Conservation (phyloP, 495 filamentous ascomycete species). For the Cercophora sp. region DNA sequence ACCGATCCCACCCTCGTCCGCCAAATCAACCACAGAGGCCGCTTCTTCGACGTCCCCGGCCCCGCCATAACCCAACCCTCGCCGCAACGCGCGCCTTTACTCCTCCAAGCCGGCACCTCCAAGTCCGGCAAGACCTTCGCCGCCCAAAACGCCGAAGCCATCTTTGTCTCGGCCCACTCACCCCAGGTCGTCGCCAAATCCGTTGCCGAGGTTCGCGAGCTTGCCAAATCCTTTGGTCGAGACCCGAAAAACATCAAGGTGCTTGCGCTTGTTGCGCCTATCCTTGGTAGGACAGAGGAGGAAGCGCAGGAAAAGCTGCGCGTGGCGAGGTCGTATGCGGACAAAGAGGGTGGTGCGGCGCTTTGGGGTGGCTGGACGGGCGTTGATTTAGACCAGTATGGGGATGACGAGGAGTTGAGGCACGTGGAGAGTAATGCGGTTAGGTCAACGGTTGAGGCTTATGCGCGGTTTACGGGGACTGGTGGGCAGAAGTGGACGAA, state of each 20-base stretch:
- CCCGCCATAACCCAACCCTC: slow-evolving; percentile 62
- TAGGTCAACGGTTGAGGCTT: slow-evolving; percentile 39
- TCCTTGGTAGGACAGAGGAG: slow-evolving; percentile 52
- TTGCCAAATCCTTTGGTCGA: slow-evolving; percentile 42
- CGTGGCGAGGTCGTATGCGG: slow-evolving; percentile 49
- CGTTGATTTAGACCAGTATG: slow-evolving; percentile 50
- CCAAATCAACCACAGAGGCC: slow-evolving; percentile 62
- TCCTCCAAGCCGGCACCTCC: slow-evolving; percentile 63
- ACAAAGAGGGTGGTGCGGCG: slow-evolving; percentile 54
- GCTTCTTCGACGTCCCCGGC: slow-evolving; percentile 62
- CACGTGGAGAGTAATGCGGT: slow-evolving; percentile 63
- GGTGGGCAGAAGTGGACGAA: slow-evolving; percentile 59
- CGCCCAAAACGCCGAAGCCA: slow-evolving; percentile 58
- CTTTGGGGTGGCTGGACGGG: slow-evolving; percentile 63
- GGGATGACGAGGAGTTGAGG: slow-evolving; percentile 55
- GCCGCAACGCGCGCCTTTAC: slow-evolving; percentile 61
- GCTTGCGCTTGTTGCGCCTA: slow-evolving; percentile 40
- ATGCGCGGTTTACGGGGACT: slow-evolving; percentile 32
- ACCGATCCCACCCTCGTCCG: slow-evolving; percentile 56
- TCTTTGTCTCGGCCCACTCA: slow-evolving; percentile 50
- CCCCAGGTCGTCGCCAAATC: slow-evolving; percentile 40
- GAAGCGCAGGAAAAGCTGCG: slow-evolving; percentile 50
- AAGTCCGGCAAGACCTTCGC: slow-evolving; percentile 61
- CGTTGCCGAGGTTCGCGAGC: slow-evolving; percentile 49
- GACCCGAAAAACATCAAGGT: slow-evolving; percentile 52